Conservation (phyloP, 2,329 filamentous ascomycete species). For the Knoxdaviesia proteae region DNA sequence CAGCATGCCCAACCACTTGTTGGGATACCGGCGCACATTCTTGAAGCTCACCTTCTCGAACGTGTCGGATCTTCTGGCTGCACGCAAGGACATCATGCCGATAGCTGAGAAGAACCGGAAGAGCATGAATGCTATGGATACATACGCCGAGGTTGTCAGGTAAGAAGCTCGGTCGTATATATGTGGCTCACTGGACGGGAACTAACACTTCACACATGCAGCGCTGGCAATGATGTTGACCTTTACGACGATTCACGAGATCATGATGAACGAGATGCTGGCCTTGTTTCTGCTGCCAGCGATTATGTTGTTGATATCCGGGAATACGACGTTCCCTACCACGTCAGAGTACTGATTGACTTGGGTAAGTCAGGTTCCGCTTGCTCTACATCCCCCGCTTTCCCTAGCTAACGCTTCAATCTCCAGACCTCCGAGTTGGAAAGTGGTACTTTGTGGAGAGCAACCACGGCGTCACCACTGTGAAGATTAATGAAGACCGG, state of each 20-base stretch:
- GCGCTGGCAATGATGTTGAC: slow-evolving; percentile 42
- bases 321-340: slow-evolving; percentile 98
- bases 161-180: slow-evolving; percentile 20
- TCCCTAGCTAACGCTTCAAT: not conserved
- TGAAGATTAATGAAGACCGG: slow-evolving; percentile 70
- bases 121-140: slow-evolving; percentile 91
- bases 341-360: slow-evolving; percentile 96
- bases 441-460: slow-evolving; percentile 95
- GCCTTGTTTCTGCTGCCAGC: slow-evolving; percentile 65
- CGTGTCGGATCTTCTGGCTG: slow-evolving; percentile 67
- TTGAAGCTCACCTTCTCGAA: slow-evolving; percentile 75
- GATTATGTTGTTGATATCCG: slow-evolving; percentile 97
- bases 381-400: not conserved
- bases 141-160: slow-evolving; percentile 90
- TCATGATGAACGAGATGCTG: slow-evolving; percentile 59
- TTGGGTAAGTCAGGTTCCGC: slow-evolving; percentile 31
- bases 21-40: slow-evolving; percentile 78
- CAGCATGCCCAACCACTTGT: slow-evolving; percentile 81
- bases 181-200: no score
- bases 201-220: no score
- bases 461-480: slow-evolving; percentile 71
- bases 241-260: slow-evolving; percentile 79
- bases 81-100: slow-evolving; percentile 65
- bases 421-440: slow-evolving; percentile 71
- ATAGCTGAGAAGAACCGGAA: slow-evolving; percentile 94